Percentiles rank a stretch among this genome's conserved stretches.
phyloP scores from a whole-genome alignment of 805 yeast species.

The Novakomyces olei region DNA sequence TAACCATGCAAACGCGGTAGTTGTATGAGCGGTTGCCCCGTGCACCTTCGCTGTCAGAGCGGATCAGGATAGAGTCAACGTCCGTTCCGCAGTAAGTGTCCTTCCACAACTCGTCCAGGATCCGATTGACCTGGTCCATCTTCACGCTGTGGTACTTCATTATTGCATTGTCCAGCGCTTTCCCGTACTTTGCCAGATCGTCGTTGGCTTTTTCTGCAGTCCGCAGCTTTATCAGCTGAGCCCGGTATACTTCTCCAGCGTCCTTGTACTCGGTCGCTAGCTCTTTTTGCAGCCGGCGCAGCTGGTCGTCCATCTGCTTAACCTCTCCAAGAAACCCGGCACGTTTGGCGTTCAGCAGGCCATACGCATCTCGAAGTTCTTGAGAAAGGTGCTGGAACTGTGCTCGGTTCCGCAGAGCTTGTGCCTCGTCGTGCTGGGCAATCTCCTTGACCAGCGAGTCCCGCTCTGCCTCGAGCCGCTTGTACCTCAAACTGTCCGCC shows the following conservation, averaged over 20 bases:
- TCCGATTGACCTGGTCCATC: constrained; percentile 78
- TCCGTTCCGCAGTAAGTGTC: constrained; percentile 87
- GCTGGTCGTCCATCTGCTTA: constrained; percentile 58
- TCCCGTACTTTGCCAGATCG: constrained; percentile 60
- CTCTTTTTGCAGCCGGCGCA: constrained; percentile 32
- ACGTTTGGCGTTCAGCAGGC: constrained; percentile 30
- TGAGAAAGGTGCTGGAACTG: constrained; percentile 38
- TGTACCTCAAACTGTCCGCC: constrained; percentile 38
- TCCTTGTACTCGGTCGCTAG: constrained; percentile 47
- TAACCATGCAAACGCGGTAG: constrained; percentile 53
- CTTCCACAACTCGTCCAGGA: constrained; percentile 82
- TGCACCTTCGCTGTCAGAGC: constrained; percentile 44
- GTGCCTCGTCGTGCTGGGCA: constrained; percentile 24
- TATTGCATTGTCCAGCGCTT: constrained; percentile 76
- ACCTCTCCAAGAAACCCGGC: constrained; percentile 42
- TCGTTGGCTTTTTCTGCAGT: constrained; percentile 54
- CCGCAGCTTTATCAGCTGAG: constrained; percentile 54
- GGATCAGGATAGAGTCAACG: constrained; percentile 70
- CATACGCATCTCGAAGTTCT: constrained; percentile 26
- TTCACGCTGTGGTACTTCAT: constrained; percentile 79
- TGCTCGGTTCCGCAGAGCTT: constrained; percentile 39
- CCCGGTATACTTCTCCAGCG: constrained; percentile 38
- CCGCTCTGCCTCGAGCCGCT: constrained; percentile 23
- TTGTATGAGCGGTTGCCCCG: constrained; percentile 18
- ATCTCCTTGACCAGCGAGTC: constrained; percentile 21